These are phyloP conservation scores for Trichoderma orchidacearum DNA, from an alignment of 495 filamentous ascomycete species.

Conservation along the genomic window DNA sequence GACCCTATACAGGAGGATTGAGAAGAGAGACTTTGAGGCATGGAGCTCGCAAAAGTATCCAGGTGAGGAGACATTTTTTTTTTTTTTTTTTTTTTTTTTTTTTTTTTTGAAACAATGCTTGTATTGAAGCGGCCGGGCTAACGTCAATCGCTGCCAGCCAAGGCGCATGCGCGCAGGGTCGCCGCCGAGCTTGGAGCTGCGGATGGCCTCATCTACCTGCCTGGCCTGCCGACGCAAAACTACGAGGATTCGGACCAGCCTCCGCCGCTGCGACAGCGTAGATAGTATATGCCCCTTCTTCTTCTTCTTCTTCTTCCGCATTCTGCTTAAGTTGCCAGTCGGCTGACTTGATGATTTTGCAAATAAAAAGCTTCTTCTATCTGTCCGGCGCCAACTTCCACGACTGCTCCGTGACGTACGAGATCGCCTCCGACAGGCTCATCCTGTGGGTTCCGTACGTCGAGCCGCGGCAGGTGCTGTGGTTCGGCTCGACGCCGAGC, in stretches of 20 bases:
- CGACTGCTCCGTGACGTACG: slow-evolving; percentile 48
- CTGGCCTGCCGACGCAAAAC: slow-evolving; percentile 28
- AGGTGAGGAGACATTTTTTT: too few relatives aligned
- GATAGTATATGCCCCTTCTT: slow-evolving; percentile 29
- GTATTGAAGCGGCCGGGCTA: too few relatives aligned
- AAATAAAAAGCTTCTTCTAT: slow-evolving; percentile 47
- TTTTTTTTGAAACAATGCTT: too few relatives aligned
- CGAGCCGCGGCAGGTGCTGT: slow-evolving; percentile 42
- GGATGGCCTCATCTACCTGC: slow-evolving; percentile 50
- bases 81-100: too few relatives aligned
- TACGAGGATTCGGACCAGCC: slow-evolving; percentile 50
- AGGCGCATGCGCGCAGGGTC: slow-evolving; percentile 65
- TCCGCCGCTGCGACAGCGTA: slow-evolving; percentile 46
- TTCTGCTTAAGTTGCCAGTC: neutral
- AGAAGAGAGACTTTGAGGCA: neutral
- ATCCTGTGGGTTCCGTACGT: slow-evolving; percentile 47
- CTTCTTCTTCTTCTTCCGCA: too few relatives aligned
- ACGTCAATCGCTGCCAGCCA: slow-evolving; percentile 36
- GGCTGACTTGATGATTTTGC: neutral
- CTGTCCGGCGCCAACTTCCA: slow-evolving; percentile 46
- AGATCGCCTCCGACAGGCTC: slow-evolving; percentile 41
- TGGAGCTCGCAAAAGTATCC: slow-evolving; percentile 13
- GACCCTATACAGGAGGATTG: neutral
- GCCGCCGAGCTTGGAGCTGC: slow-evolving; percentile 47
- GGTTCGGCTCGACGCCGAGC: slow-evolving; percentile 42